Evolutionary conservation across 352 stramenopile genomes (phyloP).

Genomic region (Globisporangium canariense): DNA sequence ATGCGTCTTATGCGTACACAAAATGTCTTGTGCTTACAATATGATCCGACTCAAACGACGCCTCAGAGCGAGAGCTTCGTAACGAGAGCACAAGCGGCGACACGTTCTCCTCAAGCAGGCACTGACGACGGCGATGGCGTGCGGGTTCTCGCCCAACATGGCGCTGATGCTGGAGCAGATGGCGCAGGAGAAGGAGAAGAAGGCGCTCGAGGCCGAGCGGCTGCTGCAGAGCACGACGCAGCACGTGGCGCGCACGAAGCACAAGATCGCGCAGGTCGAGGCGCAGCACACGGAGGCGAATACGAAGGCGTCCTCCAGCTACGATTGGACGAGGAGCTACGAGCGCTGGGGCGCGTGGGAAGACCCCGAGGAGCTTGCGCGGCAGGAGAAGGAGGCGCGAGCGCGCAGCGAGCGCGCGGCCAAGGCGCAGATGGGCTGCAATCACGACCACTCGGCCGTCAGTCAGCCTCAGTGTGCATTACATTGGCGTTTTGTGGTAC

Average conservation of each 20-base stretch:
- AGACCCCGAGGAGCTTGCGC: constrained; percentile 74
- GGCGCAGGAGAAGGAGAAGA: constrained; percentile 54
- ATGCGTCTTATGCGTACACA: no score
- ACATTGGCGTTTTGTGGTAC: not conserved
- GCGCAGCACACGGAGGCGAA: constrained; percentile 6
- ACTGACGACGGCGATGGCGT: constrained; percentile 39
- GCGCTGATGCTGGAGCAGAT: constrained; percentile 66
- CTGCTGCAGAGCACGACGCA: constrained; percentile 32
- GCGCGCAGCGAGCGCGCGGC: constrained; percentile 56
- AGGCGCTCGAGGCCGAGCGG: constrained; percentile 31
- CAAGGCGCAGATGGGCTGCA: constrained; percentile 55
- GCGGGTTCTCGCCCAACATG: constrained; percentile 61
- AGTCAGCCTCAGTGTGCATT: constrained; percentile 8
- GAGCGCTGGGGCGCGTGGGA: constrained; percentile 79
- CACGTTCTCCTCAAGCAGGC: not conserved
- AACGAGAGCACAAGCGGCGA: not conserved
- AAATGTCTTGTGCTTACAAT: no score
- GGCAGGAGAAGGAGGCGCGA: constrained; percentile 54
- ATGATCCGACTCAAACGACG: not conserved
- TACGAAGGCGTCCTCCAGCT: not conserved
- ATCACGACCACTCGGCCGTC: constrained; percentile 80
- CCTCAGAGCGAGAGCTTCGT: not conserved
- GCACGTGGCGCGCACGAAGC: constrained; percentile 37
- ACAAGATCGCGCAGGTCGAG: constrained; percentile 29
- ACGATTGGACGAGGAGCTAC: constrained; percentile 81